Conservation (phyloP, 495 filamentous ascomycete species). For the Aspergillus hancockii region DNA sequence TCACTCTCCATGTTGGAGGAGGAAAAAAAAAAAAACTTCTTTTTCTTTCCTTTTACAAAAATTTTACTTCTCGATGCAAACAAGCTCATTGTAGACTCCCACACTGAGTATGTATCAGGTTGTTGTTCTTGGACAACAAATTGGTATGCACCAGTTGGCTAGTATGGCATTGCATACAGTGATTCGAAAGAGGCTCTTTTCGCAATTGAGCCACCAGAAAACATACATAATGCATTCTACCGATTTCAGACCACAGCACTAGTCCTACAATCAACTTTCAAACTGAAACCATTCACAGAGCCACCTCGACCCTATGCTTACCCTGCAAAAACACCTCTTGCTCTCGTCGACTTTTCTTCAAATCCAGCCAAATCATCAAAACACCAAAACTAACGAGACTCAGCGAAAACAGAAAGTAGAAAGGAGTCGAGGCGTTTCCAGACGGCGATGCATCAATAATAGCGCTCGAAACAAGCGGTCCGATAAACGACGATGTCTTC, state of each 20-base stretch:
- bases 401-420: constrained; percentile 63
- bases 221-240: no score
- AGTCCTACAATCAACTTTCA: neutral
- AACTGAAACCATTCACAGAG: neutral
- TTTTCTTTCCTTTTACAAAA: neutral
- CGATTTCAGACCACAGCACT: no score
- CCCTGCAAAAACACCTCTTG: constrained; percentile 53
- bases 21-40: neutral
- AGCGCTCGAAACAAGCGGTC: constrained; percentile 62
- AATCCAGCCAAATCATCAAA: constrained; percentile 54
- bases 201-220: neutral
- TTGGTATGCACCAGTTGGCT: no score
- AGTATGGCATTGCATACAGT: no score
- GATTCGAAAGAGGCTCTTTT: no score
- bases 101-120: neutral
- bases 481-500: constrained; percentile 65
- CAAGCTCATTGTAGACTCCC: neutral
- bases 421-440: constrained; percentile 57
- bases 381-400: constrained; percentile 55
- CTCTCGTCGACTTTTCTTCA: constrained; percentile 59
- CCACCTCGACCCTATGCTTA: constrained; percentile 27
- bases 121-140: no score
- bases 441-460: constrained; percentile 63
- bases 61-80: neutral
- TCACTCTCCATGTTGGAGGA: neutral